Evolutionary conservation across 192 early-diverging fungal genomes (phyloP).

Genomic region (Endogone sp.): DNA sequence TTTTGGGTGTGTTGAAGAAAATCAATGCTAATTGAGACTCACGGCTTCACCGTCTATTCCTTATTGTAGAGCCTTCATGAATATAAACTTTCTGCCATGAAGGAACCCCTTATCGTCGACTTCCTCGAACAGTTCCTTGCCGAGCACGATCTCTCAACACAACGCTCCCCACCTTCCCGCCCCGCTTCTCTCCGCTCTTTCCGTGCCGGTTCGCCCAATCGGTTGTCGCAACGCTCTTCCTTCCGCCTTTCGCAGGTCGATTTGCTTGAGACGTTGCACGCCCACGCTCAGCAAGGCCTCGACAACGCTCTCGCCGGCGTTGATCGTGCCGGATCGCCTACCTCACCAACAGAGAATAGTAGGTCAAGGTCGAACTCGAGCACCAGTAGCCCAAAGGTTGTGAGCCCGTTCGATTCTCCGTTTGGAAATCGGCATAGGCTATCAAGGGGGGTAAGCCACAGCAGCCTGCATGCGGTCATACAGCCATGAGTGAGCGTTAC

Average conservation of each 20-base stretch:
- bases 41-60: background rate
- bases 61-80: conserved; percentile 59
- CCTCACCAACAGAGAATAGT: background rate
- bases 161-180: conserved; percentile 21
- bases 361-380: background rate
- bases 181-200: conserved; percentile 19
- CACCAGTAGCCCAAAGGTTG: background rate
- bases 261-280: background rate
- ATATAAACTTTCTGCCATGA: conserved; percentile 75
- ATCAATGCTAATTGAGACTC: conserved; percentile 3
- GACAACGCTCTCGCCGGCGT: background rate
- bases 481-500: background rate
- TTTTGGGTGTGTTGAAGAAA: too few relatives aligned
- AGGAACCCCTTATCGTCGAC: conserved; percentile 74
- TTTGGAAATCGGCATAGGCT: background rate
- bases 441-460: background rate
- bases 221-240: background rate
- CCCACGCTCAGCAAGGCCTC: background rate
- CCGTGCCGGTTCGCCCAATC: background rate
- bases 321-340: background rate
- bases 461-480: background rate
- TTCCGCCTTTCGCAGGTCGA: background rate
- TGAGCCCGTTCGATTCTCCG: background rate
- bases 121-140: conserved; percentile 74
- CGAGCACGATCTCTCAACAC: conserved; percentile 36